phyloP scores from a whole-genome alignment of 164 flowering plant species.

The Santalum album region DNA sequence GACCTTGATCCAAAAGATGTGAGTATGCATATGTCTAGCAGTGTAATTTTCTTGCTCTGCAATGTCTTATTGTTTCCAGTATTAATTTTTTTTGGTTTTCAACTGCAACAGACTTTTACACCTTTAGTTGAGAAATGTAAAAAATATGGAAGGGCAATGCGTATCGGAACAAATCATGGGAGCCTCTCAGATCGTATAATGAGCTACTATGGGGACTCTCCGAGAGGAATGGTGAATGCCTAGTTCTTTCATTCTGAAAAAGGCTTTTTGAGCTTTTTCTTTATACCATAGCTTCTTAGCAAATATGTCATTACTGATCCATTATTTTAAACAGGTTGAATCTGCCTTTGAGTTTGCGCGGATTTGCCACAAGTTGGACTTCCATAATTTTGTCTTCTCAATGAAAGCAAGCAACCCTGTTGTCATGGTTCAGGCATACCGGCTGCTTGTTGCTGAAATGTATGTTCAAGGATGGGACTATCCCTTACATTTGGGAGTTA shows the following conservation, averaged over 20 bases:
- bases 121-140: slow-evolving; percentile 97
- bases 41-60: no score
- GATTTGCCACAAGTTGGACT: slow-evolving; percentile 88
- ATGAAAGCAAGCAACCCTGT: slow-evolving; percentile 99
- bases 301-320: no score
- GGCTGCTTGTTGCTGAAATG: slow-evolving; percentile 94
- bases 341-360: slow-evolving; percentile 98
- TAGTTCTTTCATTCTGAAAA: slow-evolving; percentile 4
- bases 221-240: slow-evolving; percentile 84
- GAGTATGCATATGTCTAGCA: no score
- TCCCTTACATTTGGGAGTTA: slow-evolving; percentile 93
- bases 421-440: slow-evolving; percentile 95
- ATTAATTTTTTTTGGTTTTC: neutral
- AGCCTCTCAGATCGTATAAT: slow-evolving; percentile 97
- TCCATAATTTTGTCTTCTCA: slow-evolving; percentile 89
- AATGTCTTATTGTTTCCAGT: no score
- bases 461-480: slow-evolving; percentile 95
- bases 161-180: slow-evolving; percentile 97
- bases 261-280: neutral
- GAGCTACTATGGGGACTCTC: slow-evolving; percentile 99
- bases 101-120: slow-evolving; percentile 45
- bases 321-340: slow-evolving; percentile 60
- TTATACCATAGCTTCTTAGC: slow-evolving; percentile 3
- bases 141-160: slow-evolving; percentile 96
- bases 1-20: no score